Conservation (phyloP, 805 yeast genomes). For the Pichia nakasei region DNA sequence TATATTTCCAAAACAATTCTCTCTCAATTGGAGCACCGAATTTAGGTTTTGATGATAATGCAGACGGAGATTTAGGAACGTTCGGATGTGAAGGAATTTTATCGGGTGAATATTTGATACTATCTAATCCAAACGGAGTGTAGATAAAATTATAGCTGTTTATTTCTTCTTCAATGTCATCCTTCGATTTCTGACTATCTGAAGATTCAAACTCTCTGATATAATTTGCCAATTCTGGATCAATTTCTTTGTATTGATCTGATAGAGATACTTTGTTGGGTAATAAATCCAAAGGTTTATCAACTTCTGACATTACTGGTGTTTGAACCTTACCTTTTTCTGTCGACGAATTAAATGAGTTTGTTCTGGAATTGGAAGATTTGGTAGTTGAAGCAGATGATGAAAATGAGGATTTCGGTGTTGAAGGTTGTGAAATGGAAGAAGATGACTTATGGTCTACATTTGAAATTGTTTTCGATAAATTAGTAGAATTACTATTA, state of each 20-base stretch:
- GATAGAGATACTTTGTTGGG: constrained; percentile 7
- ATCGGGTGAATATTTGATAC: constrained; percentile 28
- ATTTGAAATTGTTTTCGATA: background rate
- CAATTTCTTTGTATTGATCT: constrained; percentile 25
- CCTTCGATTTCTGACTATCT: background rate
- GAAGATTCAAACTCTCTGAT: constrained; percentile 25
- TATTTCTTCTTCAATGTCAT: background rate
- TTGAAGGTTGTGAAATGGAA: background rate
- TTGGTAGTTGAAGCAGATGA: background rate
- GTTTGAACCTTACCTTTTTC: background rate
- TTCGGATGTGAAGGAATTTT: constrained; percentile 47
- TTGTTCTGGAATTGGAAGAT: background rate
- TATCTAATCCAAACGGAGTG: constrained; percentile 18
- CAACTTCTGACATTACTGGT: background rate
- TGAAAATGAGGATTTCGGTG: background rate
- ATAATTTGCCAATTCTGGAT: constrained; percentile 40
- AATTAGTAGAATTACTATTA: background rate
- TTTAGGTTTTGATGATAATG: constrained; percentile 29
- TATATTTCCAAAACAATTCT: constrained; percentile 15
- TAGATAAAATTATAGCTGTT: constrained; percentile 13
- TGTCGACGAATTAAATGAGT: background rate
- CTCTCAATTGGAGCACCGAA: constrained; percentile 20
- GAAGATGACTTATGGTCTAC: background rate
- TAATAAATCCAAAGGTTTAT: background rate
- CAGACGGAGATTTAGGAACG: constrained; percentile 39